phyloP scores from a whole-genome alignment of 331 rosid species.

The Phaseolus coccineus region DNA sequence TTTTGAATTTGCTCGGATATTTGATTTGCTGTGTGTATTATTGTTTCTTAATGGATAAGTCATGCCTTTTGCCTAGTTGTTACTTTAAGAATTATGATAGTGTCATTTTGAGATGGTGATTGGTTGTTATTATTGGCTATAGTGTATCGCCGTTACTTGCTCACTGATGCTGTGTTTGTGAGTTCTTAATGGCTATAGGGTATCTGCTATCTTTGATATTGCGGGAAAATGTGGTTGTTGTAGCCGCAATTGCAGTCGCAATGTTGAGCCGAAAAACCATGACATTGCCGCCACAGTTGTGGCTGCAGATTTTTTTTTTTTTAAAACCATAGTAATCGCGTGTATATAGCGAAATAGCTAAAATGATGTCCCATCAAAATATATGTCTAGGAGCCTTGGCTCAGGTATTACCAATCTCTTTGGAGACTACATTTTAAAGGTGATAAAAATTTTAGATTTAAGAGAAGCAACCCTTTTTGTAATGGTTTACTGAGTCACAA shows the following conservation, averaged over 20 bases:
- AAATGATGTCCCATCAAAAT: neutral
- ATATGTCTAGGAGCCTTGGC: neutral
- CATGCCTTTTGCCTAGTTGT: slow-evolving; percentile 5
- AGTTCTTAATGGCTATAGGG: neutral
- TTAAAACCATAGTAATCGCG: neutral
- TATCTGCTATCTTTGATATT: neutral
- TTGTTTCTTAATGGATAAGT: neutral
- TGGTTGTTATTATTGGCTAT: neutral
- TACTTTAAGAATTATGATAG: neutral
- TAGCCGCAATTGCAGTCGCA: neutral
- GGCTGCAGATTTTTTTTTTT: neutral
- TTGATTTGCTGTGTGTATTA: slow-evolving; percentile 1
- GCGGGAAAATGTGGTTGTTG: neutral
- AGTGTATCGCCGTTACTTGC: too few relatives aligned
- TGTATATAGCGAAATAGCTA: neutral
- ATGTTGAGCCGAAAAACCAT: neutral
- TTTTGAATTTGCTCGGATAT: neutral
- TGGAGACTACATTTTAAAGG: neutral
- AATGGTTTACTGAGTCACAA: neutral
- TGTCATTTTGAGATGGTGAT: neutral
- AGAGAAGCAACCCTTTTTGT: neutral
- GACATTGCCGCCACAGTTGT: neutral
- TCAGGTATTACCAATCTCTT: neutral
- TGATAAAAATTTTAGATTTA: neutral
- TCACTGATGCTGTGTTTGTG: neutral